Evolutionary conservation across 1,284 basidiomycete genomes (phyloP).

Genomic region (Phenoliferia sp.): DNA sequence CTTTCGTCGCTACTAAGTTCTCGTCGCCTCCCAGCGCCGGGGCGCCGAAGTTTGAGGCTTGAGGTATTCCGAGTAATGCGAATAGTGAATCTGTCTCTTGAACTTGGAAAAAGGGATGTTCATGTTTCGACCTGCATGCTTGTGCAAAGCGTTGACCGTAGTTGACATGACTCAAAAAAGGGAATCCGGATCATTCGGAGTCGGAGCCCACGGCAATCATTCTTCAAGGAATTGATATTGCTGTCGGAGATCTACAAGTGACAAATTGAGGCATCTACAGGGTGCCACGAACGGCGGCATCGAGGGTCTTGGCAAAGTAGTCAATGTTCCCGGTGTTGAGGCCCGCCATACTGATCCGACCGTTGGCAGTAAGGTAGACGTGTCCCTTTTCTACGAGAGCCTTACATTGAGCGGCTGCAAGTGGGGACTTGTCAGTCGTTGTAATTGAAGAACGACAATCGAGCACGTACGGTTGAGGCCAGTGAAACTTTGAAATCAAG

Average conservation of each 20-base stretch:
- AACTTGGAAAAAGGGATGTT: no score
- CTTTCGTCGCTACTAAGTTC: slow-evolving; percentile 37
- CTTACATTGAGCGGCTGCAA: slow-evolving; percentile 57
- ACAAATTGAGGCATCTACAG: neutral
- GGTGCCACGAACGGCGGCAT: slow-evolving; percentile 49
- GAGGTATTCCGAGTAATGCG: no score
- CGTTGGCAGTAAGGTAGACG: slow-evolving; percentile 71
- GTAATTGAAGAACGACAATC: neutral
- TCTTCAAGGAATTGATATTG: neutral
- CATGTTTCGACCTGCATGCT: no score
- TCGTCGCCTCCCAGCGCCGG: slow-evolving; percentile 25
- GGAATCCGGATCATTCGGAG: no score
- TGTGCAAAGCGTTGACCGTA: no score
- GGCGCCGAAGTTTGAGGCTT: slow-evolving; percentile 24
- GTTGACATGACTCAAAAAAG: no score
- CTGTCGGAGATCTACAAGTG: neutral
- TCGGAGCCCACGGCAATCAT: no score
- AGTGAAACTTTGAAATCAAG: slow-evolving; percentile 17
- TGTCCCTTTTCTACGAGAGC: slow-evolving; percentile 70
- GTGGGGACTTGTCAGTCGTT: neutral
- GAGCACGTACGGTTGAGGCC: slow-evolving; percentile 32
- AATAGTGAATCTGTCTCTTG: no score
- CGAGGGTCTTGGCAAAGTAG: slow-evolving; percentile 70
- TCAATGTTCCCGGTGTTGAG: slow-evolving; percentile 74
- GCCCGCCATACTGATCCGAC: slow-evolving; percentile 52